These are phyloP conservation scores for Rhynchosporium agropyri DNA, from an alignment of 2,329 filamentous ascomycete genomes.

Conservation along the genomic window DNA sequence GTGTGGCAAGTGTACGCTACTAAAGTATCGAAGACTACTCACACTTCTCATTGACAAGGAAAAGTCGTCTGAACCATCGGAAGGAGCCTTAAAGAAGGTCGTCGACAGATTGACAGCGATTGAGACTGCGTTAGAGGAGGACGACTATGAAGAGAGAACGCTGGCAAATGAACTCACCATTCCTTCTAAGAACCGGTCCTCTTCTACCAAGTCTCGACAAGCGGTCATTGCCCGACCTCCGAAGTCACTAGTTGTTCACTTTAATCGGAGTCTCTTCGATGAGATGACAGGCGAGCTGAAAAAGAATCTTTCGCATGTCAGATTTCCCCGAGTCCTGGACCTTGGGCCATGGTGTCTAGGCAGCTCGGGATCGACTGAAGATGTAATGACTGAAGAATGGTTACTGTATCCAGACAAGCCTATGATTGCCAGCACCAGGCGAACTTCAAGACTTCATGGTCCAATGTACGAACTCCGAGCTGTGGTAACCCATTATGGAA, in stretches of 20 bases:
- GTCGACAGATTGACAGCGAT: conserved; percentile 64
- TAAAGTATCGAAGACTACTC: conserved; percentile 56
- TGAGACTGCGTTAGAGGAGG: conserved; percentile 71
- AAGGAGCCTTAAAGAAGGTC: conserved; percentile 41
- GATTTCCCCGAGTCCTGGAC: conserved; percentile 74
- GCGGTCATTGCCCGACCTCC: conserved; percentile 83
- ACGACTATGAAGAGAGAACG: conserved; percentile 75
- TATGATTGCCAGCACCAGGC: conserved; percentile 66
- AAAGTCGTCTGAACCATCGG: conserved; percentile 37
- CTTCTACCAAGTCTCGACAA: conserved; percentile 86
- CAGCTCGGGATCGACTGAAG: conserved; percentile 45
- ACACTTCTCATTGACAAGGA: conserved; percentile 50
- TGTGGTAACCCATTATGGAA: conserved; percentile 84
- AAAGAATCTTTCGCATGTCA: conserved; percentile 81
- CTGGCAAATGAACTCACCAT: conserved; percentile 67
- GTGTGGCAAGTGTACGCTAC: conserved; percentile 86
- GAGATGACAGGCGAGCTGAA: conserved; percentile 75
- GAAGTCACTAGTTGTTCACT: conserved; percentile 78
- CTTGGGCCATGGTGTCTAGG: conserved; percentile 85
- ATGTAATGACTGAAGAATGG: conserved; percentile 64
- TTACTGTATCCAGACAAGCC: conserved; percentile 67
- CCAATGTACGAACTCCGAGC: conserved; percentile 77
- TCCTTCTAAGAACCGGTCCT: conserved; percentile 66
- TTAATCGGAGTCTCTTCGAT: conserved; percentile 91
- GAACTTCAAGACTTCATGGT: conserved; percentile 55